A percentile compares a stretch with the other conserved stretches of the same genome.
Evolutionary conservation across 768 basidiomycete genomes (phyloP).

Genomic region (Tricholoma sp.): DNA sequence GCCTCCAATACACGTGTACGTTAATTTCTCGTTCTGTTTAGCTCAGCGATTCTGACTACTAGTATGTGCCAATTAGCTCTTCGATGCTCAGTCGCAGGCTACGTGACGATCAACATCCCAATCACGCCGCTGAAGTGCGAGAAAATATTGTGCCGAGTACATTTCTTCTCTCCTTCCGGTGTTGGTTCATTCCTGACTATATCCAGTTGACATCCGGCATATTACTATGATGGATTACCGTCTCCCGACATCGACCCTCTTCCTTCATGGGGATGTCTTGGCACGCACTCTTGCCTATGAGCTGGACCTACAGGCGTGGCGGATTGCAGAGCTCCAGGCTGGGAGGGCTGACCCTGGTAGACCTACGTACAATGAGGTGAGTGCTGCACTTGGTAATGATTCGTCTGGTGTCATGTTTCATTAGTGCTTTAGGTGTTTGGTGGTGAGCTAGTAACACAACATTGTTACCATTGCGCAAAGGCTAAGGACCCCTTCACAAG

Average conservation of each 20-base stretch:
- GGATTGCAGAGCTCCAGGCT: slow-evolving; percentile 11
- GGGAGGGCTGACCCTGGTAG: neutral
- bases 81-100: slow-evolving; percentile 10
- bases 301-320: slow-evolving; percentile 11
- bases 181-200: neutral
- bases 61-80: neutral
- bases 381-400: neutral
- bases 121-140: slow-evolving; percentile 11
- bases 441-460: neutral
- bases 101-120: slow-evolving; percentile 8
- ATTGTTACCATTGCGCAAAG: neutral
- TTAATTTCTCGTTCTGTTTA: neutral
- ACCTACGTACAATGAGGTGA: neutral
- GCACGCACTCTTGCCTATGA: slow-evolving; percentile 12
- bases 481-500: neutral
- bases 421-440: neutral
- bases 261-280: slow-evolving; percentile 13
- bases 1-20: neutral
- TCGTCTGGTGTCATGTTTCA: neutral
- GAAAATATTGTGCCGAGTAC: slow-evolving; percentile 15
- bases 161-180: neutral
- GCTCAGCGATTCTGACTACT: neutral
- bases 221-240: neutral
- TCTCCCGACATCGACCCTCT: slow-evolving; percentile 4
- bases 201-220: neutral